Evolutionary conservation across 2,329 filamentous ascomycete species (phyloP), one percentile per base, ranked within the genome.

Genomic region (Bipolaris oryzae): DNA sequence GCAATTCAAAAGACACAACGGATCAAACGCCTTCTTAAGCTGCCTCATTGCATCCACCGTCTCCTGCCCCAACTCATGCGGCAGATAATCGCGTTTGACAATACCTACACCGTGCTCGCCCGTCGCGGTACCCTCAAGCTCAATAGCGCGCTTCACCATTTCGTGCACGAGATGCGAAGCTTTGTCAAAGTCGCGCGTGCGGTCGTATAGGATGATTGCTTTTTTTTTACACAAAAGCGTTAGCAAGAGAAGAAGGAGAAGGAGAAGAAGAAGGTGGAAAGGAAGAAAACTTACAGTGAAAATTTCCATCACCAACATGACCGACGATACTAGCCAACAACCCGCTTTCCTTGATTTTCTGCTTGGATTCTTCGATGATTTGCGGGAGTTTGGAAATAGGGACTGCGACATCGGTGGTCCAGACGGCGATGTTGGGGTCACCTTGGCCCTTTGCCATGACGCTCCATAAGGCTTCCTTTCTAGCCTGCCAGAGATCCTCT

Each of bases 61-160:
- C 11, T 78, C 81, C 73, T 86, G 81, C 11, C 91, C 90, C 38
- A 95, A 80, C 77, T 96, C 91, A 70, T 93, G 89, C 9, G 86
- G 82, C 41, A 96, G 81, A 71, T 94, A 94, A 72, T 95, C 91
- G 64, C 91, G 82, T 84, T 96, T 96, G 54, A 94, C 89, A 45
- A 96, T 79, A 6, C 91, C 91, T 50, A 95, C 88, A 39, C 91
- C 91, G 74, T 96, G 91, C 76, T 96, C 91, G 51, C 91, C 91
- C 11, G 91, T 93, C 1, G 92, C 90, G 0, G 91, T 95, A 7
- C 91, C 91, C 76, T 95, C 91, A 79, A 92, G 84, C 78, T 92
- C 89, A 46, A 96, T 87, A 0, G 91, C 91, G 59, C 89, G 83
- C 82, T 93, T 92, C 53, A 94, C 90, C 91, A 95, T 95, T 55